Base-by-base conservation (phyloP, 441 rosid genomes). In the Erodium trifolium region DNA sequence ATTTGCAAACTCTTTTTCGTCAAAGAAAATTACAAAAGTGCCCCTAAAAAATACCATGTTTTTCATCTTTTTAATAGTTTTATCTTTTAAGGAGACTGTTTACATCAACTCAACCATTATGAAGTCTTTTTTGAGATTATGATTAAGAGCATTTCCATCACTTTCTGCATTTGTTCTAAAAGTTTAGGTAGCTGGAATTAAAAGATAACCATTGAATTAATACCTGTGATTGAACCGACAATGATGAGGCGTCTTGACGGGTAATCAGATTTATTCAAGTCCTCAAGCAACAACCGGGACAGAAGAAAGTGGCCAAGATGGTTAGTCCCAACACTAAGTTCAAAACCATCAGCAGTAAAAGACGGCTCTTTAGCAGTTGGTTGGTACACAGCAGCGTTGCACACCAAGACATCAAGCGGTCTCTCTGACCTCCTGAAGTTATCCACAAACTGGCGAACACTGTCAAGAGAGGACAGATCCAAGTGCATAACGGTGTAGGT, bases 141-240 rank as follows among this genome's bases (percentile, higher is more conserved):
- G 27, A 23, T 23, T 23, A 23, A 23, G 27, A 23, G 27, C 27
- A 23, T 23, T 23, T n/a, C n/a, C n/a, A n/a, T n/a, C n/a, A n/a
- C n/a, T n/a, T 23, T 23, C 10, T 41, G 47, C 47, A 1, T 41
- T 8, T 6, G 47, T 11, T 41, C 47, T 41, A 11, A 41, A 6
- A 41, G 47, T 2, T 5, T 11, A 8, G 10, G 10, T 11, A 8
- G 2, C 8, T 39, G 5, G 43, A 10, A 4, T 39, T 39, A 39
- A 39, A n/a, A n/a, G n/a, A n/a, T n/a, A 39, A 39, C 43, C 47
- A 8, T 41, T 11, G 7, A 41, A 16, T 13, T 13, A 0, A 1
- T 75, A 92, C 97, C 97, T 81, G 96, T 93, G 57, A 90, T 90
- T 17, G 97, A 93, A 69, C 98, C 98, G 7, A 92, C 96, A 27